Evolutionary conservation across 2,329 filamentous ascomycete genomes (phyloP), one percentile per base, ranked within the genome.

Genomic region (Aspergillus chevalieri): DNA sequence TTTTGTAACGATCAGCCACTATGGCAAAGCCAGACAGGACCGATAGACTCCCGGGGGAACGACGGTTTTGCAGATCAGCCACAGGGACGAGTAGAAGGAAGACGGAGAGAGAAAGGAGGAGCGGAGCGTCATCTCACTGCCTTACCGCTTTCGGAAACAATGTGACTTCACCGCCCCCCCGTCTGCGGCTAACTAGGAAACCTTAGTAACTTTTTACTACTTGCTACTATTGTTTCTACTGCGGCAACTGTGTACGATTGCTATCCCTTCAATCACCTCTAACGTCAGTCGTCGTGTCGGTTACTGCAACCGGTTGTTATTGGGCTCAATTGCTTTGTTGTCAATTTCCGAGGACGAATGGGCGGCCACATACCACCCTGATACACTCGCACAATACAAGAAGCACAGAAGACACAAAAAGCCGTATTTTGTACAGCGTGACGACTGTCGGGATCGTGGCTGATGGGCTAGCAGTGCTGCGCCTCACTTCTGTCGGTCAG

Each of bases 401-500:
- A 30, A 30, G 10, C 26, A 10, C 26, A 30, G 21, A 30, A 30
- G 10, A 30, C 26, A 12, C 4, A 30, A 33, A 14, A 33, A 33
- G 30, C 6, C 9, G 14, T 33, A 33, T 4, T 10, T 10, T 9
- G 4, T 36, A 36, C 34, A 36, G 34, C 10, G 34, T 36, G 34
- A 36, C 34, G 34, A 36, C 34, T 36, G n/a, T n/a, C 33, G 17
- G 34, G 15, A n/a, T 42, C 48, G 39, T 44, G 43, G 24, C 44
- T 49, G 48, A 52, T 44, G 46, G 46, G 14, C 9, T 36, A 6
- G 38, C 38, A 19, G 15, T 14, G 17, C 15, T 12, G 34, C 9
- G 38, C 38, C 10, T 41, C 38, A 41, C 17, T 38, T 33, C 44
- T 51, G 47, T 51, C 49, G 49, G 53, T 51, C 49, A 51, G 22